phyloP scores from a whole-genome alignment of 495 filamentous ascomycete genomes.

The Pseudotulostoma volvatum region DNA sequence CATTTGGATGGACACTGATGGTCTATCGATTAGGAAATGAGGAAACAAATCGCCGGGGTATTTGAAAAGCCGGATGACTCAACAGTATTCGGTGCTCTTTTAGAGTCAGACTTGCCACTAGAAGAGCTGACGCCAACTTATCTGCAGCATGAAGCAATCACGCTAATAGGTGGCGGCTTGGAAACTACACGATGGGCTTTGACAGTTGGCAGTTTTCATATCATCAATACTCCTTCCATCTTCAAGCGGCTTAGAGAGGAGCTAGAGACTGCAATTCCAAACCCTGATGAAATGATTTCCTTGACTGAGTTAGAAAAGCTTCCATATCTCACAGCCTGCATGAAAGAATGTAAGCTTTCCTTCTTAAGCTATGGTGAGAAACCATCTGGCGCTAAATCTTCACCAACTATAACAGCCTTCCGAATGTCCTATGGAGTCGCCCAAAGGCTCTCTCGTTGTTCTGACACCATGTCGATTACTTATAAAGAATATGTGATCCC shows the following conservation, averaged over 20 bases:
- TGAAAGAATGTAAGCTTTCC: conserved; percentile 21
- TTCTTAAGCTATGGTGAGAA: conserved; percentile 10
- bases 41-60: neutral
- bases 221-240: conserved; percentile 12
- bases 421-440: no score
- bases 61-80: neutral
- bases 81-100: no score
- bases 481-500: conserved; percentile 7
- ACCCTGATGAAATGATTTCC: conserved; percentile 3
- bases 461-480: conserved; percentile 6
- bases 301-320: conserved; percentile 15
- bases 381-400: conserved; percentile 7
- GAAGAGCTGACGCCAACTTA: no score
- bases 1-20: neutral
- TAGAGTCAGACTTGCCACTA: no score
- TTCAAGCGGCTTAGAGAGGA: conserved; percentile 11
- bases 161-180: conserved; percentile 23
- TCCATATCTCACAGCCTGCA: conserved; percentile 24
- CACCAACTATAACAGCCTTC: conserved; percentile 9
- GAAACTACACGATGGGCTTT: conserved; percentile 17
- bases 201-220: conserved; percentile 11
- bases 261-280: conserved; percentile 11
- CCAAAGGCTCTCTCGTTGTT: conserved; percentile 13
- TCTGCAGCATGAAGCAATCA: conserved; percentile 25
- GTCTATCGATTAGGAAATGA: neutral